Conservation (phyloP, 352 stramenopile species). For the Halophytophthora polymorphica region DNA sequence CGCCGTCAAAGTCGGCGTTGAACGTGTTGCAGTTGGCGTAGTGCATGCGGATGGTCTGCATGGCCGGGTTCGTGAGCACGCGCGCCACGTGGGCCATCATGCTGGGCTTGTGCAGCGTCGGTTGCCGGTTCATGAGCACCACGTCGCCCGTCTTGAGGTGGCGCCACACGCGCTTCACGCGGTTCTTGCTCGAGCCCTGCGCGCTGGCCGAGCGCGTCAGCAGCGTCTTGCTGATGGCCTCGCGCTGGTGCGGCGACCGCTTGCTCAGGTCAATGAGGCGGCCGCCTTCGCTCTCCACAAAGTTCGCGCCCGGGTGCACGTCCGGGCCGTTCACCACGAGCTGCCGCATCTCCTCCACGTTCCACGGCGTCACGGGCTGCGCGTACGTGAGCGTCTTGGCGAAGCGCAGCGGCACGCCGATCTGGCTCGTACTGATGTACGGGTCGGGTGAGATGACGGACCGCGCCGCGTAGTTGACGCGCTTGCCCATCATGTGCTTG, state of each 20-base stretch:
- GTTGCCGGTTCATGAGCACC: conserved; percentile 99
- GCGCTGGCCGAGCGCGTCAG: conserved; percentile 86
- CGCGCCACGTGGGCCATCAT: conserved; percentile 99
- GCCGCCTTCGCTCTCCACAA: conserved; percentile 95
- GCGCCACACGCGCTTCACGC: conserved; percentile 95
- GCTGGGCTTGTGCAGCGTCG: conserved; percentile 99
- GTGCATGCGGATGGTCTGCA: conserved; percentile 99
- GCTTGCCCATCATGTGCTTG: conserved; percentile 98
- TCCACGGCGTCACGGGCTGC: conserved; percentile 97
- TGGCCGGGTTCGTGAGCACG: conserved; percentile 94
- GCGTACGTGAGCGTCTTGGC: conserved; percentile 98
- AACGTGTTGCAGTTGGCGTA: conserved; percentile 99
- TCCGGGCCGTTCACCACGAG: conserved; percentile 96
- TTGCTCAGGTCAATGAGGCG: conserved; percentile 94
- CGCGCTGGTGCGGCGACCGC: conserved; percentile 90
- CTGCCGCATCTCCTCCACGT: conserved; percentile 96
- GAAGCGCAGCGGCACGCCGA: conserved; percentile 98
- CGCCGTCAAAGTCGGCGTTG: conserved; percentile 99
- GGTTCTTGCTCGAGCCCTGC: conserved; percentile 78
- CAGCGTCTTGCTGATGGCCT: conserved; percentile 95
- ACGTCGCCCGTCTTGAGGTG: conserved; percentile 98
- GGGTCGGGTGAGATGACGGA: conserved; percentile 99
- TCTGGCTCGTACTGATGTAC: conserved; percentile 99
- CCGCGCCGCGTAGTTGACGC: conserved; percentile 98
- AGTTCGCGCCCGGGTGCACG: conserved; percentile 97